Conservation (phyloP, 73 alveolate genomes). For the Paramecium tetraurelia region DNA sequence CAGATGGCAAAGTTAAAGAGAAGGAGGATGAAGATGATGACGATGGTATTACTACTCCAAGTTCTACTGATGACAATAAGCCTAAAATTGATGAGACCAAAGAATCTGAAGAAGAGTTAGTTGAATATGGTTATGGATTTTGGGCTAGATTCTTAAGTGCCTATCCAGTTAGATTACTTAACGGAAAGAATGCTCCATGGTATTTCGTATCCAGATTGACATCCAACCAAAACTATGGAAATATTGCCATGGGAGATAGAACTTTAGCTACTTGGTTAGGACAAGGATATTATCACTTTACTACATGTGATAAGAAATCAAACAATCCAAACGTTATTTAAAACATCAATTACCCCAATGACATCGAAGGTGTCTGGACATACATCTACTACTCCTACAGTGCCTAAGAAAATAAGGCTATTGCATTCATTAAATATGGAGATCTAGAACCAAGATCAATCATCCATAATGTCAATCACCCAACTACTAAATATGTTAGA, state of each 20-base stretch:
- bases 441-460: neutral
- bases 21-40: conserved; percentile 36
- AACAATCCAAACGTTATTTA: conserved; percentile 4
- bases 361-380: conserved; percentile 51
- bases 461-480: neutral
- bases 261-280: conserved; percentile 45
- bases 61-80: neutral
- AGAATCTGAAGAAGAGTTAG: neutral
- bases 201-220: conserved; percentile 44
- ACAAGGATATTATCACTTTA: conserved; percentile 36
- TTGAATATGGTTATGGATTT: conserved; percentile 38
- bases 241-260: conserved; percentile 45
- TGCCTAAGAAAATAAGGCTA: neutral
- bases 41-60: neutral
- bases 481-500: conserved; percentile 1
- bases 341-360: conserved; percentile 19
- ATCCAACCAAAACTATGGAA: conserved; percentile 7
- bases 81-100: neutral
- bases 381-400: conserved; percentile 22
- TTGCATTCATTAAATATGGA: conserved; percentile 29
- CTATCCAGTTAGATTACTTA: conserved; percentile 13
- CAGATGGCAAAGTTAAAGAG: conserved; percentile 15
- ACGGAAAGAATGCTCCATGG: conserved; percentile 43
- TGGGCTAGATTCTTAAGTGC: conserved; percentile 30
- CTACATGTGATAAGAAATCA: neutral